Conservation (phyloP, 257 asterid genomes). For the Solanum pinnatisectum region DNA sequence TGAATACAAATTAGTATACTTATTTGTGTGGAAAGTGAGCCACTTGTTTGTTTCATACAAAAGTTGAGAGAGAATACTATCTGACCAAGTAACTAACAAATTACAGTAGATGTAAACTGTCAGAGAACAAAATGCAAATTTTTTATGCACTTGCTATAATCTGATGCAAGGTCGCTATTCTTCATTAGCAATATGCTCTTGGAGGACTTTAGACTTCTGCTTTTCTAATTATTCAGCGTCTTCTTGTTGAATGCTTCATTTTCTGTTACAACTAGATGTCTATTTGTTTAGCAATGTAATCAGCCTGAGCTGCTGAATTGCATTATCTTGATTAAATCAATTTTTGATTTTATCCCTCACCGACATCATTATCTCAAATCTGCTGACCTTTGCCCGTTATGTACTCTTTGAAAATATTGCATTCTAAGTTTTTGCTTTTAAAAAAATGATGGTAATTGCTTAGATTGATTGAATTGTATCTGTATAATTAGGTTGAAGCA, state of each 20-base stretch:
- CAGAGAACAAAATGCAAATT: background rate
- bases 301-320: background rate
- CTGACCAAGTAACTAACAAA: background rate
- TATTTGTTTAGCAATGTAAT: background rate
- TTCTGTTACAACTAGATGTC: background rate
- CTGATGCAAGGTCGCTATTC: background rate
- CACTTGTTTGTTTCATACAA: background rate
- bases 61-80: background rate
- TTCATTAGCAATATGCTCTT: background rate
- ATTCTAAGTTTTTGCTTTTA: background rate
- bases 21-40: background rate
- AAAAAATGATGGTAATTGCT: background rate
- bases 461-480: background rate
- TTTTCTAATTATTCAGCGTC: background rate
- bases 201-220: background rate
- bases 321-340: background rate
- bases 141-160: background rate
- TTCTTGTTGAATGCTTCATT: background rate
- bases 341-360: background rate
- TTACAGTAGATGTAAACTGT: background rate
- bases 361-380: background rate
- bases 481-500: slow-evolving; percentile 60
- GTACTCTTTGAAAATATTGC: background rate
- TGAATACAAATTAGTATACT: background rate
- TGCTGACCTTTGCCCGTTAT: background rate